A percentile compares a stretch with the other conserved stretches of the same genome.
These are phyloP conservation scores for Aspergillus alliaceus DNA, from an alignment of 2,329 filamentous ascomycete genomes.

Conservation along the genomic window DNA sequence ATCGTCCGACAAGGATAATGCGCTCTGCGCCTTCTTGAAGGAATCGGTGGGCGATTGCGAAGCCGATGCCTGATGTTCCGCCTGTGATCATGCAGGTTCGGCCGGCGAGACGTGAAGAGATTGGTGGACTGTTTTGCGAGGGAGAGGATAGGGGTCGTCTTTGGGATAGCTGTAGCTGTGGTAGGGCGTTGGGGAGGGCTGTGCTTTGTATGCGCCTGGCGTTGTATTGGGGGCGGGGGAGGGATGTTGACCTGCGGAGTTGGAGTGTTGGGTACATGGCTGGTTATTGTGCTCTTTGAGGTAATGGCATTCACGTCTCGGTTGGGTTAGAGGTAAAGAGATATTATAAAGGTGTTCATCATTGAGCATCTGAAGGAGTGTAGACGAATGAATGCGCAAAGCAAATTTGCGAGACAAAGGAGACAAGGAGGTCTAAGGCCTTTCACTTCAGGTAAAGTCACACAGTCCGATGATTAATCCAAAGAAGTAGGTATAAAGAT, in stretches of 20 bases:
- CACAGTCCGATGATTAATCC: too few species aligned
- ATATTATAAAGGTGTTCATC: neutral
- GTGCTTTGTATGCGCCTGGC: neutral
- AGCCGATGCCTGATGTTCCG: constrained; percentile 69
- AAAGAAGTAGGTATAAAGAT: too few species aligned
- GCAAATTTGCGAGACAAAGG: neutral
- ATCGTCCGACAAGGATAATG: constrained; percentile 61
- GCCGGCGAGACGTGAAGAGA: constrained; percentile 29
- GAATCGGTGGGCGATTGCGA: constrained; percentile 66
- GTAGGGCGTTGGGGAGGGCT: neutral
- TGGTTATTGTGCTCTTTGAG: neutral
- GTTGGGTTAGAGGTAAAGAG: neutral
- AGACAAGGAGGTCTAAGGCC: too few species aligned
- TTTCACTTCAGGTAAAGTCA: too few species aligned
- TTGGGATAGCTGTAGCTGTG: too few species aligned
- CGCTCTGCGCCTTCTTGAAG: constrained; percentile 60
- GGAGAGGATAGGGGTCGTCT: neutral
- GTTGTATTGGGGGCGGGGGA: neutral
- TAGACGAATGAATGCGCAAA: neutral
- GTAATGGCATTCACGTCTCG: neutral
- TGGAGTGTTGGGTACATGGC: neutral
- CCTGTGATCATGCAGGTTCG: constrained; percentile 62
- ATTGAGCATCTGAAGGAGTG: neutral
- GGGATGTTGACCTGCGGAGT: too few species aligned
- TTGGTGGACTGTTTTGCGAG: neutral